These are phyloP conservation scores for Lactarius deliciosus DNA, from an alignment of 768 basidiomycete species.

Conservation along the genomic window DNA sequence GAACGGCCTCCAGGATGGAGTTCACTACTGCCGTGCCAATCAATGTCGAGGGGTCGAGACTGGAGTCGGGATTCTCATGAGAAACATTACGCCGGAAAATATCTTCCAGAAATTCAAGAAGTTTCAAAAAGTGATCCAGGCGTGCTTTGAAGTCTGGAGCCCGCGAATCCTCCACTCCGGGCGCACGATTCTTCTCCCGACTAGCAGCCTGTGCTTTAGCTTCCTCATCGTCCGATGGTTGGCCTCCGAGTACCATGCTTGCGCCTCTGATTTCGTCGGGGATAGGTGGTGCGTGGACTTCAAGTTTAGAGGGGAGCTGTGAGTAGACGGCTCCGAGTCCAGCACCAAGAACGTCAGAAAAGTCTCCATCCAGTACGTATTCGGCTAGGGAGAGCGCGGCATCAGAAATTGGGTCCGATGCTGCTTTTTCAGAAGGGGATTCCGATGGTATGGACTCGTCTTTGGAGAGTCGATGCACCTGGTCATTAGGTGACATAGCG, in stretches of 20 bases:
- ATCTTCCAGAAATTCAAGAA: conserved; percentile 90
- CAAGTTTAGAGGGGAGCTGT: conserved; percentile 82
- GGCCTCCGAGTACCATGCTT: conserved; percentile 74
- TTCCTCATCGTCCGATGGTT: conserved; percentile 54
- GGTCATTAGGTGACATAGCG: conserved; percentile 80
- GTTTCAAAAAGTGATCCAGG: conserved; percentile 85
- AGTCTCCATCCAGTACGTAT: conserved; percentile 95
- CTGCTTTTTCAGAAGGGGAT: conserved; percentile 27
- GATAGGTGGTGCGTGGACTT: conserved; percentile 51
- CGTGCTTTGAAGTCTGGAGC: conserved; percentile 73
- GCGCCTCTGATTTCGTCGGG: conserved; percentile 43
- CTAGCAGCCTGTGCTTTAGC: conserved; percentile 49
- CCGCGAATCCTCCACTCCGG: conserved; percentile 76
- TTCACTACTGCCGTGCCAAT: conserved; percentile 82
- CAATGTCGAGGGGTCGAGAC: conserved; percentile 57
- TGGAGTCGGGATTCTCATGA: conserved; percentile 41
- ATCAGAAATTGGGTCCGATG: conserved; percentile 72
- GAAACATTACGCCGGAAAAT: conserved; percentile 68
- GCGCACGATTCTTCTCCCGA: conserved; percentile 51
- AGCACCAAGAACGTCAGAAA: conserved; percentile 94
- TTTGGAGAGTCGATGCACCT: conserved; percentile 42
- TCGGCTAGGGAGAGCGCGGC: conserved; percentile 87
- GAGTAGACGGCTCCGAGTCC: conserved; percentile 93
- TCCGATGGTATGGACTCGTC: conserved; percentile 37
- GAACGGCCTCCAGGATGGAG: conserved; percentile 79